These are phyloP conservation scores for Hypoxylon lenormandii DNA, from an alignment of 495 filamentous ascomycete genomes.

Conservation along the genomic window DNA sequence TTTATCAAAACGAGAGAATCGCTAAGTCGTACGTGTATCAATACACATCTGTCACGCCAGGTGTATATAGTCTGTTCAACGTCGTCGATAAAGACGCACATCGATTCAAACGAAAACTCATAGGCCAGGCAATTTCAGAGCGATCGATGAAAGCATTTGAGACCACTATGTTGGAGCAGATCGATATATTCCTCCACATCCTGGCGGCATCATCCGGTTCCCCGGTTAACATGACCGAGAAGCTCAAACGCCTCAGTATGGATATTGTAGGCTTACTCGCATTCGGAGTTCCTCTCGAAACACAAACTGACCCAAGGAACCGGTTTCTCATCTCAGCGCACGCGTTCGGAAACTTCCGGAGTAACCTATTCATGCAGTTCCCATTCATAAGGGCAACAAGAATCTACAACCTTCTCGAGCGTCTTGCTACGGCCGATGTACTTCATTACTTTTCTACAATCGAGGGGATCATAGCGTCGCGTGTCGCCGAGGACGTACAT, in stretches of 20 bases:
- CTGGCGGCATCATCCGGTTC: constrained; percentile 33
- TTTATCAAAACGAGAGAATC: constrained; percentile 12
- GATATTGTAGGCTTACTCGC: constrained; percentile 26
- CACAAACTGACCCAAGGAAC: constrained; percentile 17
- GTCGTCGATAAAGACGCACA: constrained; percentile 16
- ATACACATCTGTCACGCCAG: background rate
- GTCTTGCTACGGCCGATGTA: background rate
- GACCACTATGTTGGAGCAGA: constrained; percentile 11
- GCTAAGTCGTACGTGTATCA: constrained; percentile 6
- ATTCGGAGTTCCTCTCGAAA: constrained; percentile 22
- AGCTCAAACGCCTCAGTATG: constrained; percentile 22
- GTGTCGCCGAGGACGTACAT: constrained; percentile 8
- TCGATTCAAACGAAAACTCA: constrained; percentile 13
- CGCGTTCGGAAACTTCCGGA: background rate
- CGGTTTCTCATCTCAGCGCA: constrained; percentile 21
- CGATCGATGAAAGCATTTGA: constrained; percentile 24
- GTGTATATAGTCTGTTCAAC: constrained; percentile 16
- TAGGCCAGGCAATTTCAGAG: constrained; percentile 17
- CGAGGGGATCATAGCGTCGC: constrained; percentile 15
- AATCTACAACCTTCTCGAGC: background rate
- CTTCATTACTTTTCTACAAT: constrained; percentile 12
- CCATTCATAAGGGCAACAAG: background rate
- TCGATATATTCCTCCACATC: constrained; percentile 8
- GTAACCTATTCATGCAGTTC: constrained; percentile 18
- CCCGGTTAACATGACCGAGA: constrained; percentile 20